Base-by-base conservation (phyloP, 129 eudicot genomes). In the Ambrosia trifida region DNA sequence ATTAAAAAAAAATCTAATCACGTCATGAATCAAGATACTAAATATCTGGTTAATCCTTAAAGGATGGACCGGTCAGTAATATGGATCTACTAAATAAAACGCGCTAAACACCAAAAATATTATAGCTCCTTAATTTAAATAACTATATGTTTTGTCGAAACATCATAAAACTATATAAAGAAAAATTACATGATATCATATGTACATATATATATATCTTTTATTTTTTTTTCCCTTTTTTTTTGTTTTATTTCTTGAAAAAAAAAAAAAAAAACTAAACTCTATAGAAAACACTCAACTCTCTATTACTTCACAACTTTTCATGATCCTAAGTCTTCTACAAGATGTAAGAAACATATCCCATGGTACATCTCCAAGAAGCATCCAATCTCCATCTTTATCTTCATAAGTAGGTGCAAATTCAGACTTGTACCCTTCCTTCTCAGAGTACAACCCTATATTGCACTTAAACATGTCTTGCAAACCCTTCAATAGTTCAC, bases 361-460 rank as follows among this genome's bases (percentile, higher is more conserved):
- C 89, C 89, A 90, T 70, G 97, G 95, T 4, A 90, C 97, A 81
- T 90, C 97, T 43, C 97, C 97, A 58, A 85, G 95, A 54, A 90
- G 68, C 97, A 91, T 91, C 97, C 96, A 91, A 52, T 91, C 97
- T 5, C 97, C 95, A 77, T 91, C 97, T 68, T 91, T 91, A 72
- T 91, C 97, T 80, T 91, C 92, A 59, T 91, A 91, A 5, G 97
- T 91, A 3, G 95, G 92, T 35, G 80, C 90, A 44, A 49, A 69
- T 49, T 88, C 92, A 46, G 88, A 85, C 79, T 88, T 76, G 72
- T 90, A 87, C 16, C 94, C 94, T 78, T 85, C 94, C 60, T 79
- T 80, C 70, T 89, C 96, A 13, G 84, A 84, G 68, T 80, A 90
- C 70, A 70, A 79, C 17, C 95, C 90, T 35, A 87, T 84, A 28